phyloP scores from a whole-genome alignment of 345 rosid species.

The Citrus maxima region DNA sequence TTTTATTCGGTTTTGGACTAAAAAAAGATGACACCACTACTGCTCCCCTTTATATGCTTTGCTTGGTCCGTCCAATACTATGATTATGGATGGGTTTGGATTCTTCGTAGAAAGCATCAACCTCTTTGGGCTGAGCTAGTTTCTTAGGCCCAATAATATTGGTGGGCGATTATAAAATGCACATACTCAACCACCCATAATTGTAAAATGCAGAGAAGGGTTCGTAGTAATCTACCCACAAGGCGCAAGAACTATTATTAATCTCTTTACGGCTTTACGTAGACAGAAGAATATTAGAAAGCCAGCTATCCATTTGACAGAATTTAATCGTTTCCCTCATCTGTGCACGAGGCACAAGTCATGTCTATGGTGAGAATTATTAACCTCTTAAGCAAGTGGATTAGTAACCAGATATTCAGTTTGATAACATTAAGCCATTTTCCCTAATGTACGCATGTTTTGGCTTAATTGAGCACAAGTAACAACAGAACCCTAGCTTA shows the following conservation, averaged over 20 bases:
- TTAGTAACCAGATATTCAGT: not conserved
- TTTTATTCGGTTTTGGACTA: not conserved
- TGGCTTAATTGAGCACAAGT: not conserved
- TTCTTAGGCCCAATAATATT: not conserved
- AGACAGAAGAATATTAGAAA: too few species aligned
- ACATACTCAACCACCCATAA: not conserved
- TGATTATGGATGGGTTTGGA: not conserved
- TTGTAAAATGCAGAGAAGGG: too few species aligned
- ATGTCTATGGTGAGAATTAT: not conserved
- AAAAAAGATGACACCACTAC: accelerated
- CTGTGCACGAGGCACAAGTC: not conserved
- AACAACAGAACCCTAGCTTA: not conserved
- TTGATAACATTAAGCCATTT: not conserved
- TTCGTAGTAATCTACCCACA: too few species aligned
- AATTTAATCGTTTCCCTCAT: too few species aligned
- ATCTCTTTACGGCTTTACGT: too few species aligned
- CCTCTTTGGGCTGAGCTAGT: not conserved
- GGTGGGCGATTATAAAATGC: not conserved
- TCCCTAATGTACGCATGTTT: not conserved
- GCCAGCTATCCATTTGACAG: too few species aligned
- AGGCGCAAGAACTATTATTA: too few species aligned
- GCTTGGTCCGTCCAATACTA: not conserved
- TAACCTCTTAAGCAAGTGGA: not conserved
- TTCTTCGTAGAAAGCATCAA: not conserved
- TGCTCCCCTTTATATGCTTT: not conserved